Conservation (phyloP, 2,329 filamentous ascomycete species). For the Colletotrichum aenigma region DNA sequence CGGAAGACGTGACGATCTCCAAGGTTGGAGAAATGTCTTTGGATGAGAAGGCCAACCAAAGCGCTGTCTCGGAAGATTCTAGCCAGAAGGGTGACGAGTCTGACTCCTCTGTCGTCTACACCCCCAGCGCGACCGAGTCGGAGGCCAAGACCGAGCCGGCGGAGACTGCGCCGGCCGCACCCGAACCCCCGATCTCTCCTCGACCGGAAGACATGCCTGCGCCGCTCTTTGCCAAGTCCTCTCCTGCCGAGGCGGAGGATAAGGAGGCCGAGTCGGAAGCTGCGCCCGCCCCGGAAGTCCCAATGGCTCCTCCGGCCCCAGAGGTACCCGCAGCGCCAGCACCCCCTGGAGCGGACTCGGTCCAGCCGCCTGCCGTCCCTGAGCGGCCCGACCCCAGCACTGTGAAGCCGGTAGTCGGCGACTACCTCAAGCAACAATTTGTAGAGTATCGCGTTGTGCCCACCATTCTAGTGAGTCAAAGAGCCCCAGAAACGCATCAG, state of each 20-base stretch:
- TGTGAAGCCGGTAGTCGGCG: conserved; percentile 80
- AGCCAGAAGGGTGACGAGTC: conserved; percentile 27
- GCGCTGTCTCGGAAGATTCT: background rate
- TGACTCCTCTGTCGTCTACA: conserved; percentile 29
- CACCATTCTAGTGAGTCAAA: conserved; percentile 79
- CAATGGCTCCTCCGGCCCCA: background rate
- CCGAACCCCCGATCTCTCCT: conserved; percentile 43
- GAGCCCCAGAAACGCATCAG: background rate
- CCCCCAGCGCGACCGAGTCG: conserved; percentile 7
- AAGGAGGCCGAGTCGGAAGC: conserved; percentile 22
- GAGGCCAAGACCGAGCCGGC: conserved; percentile 5
- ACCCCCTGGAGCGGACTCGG: background rate
- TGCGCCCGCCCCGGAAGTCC: conserved; percentile 24
- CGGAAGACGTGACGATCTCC: background rate
- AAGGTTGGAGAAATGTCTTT: conserved; percentile 17
- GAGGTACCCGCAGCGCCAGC: conserved; percentile 10
- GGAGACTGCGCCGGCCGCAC: background rate
- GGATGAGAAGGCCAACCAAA: conserved; percentile 3
- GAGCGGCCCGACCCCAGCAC: conserved; percentile 20
- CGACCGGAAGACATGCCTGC: conserved; percentile 72
- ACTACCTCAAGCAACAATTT: conserved; percentile 95
- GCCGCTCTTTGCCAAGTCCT: conserved; percentile 61
- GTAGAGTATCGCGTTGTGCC: conserved; percentile 94
- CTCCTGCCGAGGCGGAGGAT: background rate
- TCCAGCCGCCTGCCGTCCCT: conserved; percentile 19